These are phyloP conservation scores for Hemisphaericaspora xylanilytica DNA, from an alignment of 1,139 yeast genomes.

Conservation along the genomic window DNA sequence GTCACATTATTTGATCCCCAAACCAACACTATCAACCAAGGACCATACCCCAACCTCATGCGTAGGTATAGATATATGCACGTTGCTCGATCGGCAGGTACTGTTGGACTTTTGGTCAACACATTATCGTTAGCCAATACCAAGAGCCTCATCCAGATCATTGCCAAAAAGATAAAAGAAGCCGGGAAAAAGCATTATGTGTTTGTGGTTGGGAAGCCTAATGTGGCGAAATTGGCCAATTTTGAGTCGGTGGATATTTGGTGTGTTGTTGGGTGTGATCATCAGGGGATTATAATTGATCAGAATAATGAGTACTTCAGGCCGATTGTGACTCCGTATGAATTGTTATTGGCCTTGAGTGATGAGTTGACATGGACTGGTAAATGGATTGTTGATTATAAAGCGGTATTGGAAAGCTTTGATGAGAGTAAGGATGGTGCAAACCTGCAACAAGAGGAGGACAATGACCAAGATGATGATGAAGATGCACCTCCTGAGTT, in stretches of 20 bases:
- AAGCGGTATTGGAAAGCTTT: conserved; percentile 41
- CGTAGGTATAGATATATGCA: conserved; percentile 84
- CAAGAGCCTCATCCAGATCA: conserved; percentile 56
- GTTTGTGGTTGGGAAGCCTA: conserved; percentile 98
- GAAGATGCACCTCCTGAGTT: conserved; percentile 79
- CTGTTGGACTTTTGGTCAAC: conserved; percentile 86
- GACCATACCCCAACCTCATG: conserved; percentile 77
- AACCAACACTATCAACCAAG: conserved; percentile 29
- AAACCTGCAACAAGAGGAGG: conserved; percentile 16
- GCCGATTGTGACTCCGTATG: conserved; percentile 94
- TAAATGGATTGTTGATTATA: conserved; percentile 84
- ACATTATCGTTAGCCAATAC: conserved; percentile 80
- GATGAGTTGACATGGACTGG: conserved; percentile 87
- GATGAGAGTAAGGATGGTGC: conserved; percentile 21
- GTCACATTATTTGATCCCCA: conserved; percentile 50
- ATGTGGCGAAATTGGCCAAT: conserved; percentile 93
- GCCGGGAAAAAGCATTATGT: conserved; percentile 91
- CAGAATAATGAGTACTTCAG: conserved; percentile 75
- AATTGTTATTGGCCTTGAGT: conserved; percentile 72
- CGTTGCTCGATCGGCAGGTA: conserved; percentile 84
- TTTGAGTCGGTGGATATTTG: conserved; percentile 89
- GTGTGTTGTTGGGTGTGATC: conserved; percentile 94
- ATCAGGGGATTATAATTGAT: conserved; percentile 86
- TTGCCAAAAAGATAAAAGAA: conserved; percentile 56
- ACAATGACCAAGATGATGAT: conserved; percentile 23